Evolutionary conservation across 2,329 filamentous ascomycete genomes (phyloP), one percentile per base, ranked within the genome.

Genomic region (Diaporthe eres): DNA sequence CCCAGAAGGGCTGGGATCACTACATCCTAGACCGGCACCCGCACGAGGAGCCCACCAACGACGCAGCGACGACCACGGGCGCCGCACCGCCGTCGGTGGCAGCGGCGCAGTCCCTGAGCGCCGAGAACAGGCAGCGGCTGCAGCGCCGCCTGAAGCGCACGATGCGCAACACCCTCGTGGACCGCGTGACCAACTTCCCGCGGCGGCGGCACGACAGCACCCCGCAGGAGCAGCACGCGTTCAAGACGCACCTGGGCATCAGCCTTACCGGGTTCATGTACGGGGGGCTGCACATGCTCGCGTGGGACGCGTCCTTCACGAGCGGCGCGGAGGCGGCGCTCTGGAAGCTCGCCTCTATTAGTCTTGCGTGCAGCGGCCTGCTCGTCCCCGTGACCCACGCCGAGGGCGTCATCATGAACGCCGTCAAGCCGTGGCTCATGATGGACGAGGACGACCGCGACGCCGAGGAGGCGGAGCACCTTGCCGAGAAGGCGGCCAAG

Each of bases 361-460:
- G 65, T 12, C 67, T 75, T 0, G 65, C 73, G 44, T 71, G 65
- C 57, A 71, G 65, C 19, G 73, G 73, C 0, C 67, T 75, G 9
- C 73, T 75, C 12, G 73, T 75, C 10, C 73, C 73, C 5, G 42
- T 75, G 19, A n/a, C 73, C 13, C 67, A 75, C 44, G 65, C 73
- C 17, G 73, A 75, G 57, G 73, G 73, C 7, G 44, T 75, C 2
- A 53, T 75, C 6, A 25, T 71, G 34, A 51, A 49, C 10, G 73
- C 67, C 0, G 53, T 70, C 12, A 28, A 42, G 44, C 73, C 73
- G 15, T 75, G 73, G 73, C 44, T 75, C 51, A 47, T 61, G 55
- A 75, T 75, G 73, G 73, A 75, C 67, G 73, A 75, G 73, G 73
- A 75, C 12, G 73, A 71, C 34, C 42, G 73, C 3, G 73, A 75